Conservation (phyloP, 371 early-diverging fungal species). For the Zychaea mexicana region DNA sequence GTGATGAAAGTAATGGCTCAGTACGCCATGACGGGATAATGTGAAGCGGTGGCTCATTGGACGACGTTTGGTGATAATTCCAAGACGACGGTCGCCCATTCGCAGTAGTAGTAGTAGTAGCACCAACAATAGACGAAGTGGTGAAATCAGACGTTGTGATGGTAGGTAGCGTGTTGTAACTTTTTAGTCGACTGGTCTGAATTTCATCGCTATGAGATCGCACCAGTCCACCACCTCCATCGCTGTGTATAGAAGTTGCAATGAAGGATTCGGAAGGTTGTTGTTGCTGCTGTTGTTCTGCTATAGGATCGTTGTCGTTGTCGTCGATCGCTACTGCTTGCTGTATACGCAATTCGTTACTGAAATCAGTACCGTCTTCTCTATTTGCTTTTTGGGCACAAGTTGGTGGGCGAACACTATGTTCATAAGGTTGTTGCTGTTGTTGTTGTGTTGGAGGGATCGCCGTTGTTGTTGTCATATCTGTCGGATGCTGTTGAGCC, state of each 20-base stretch:
- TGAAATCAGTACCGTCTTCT: too few species aligned
- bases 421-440: too few species aligned
- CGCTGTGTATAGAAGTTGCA: background rate
- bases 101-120: background rate
- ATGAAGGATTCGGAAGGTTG: conserved; percentile 3
- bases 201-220: background rate
- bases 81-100: background rate
- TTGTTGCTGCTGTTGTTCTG: background rate
- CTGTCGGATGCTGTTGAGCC: too few species aligned
- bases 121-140: background rate
- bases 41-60: background rate
- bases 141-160: background rate
- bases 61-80: background rate
- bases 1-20: background rate
- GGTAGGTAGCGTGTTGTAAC: background rate
- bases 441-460: too few species aligned
- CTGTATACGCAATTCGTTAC: too few species aligned
- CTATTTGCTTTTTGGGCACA: too few species aligned
- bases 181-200: background rate
- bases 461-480: too few species aligned
- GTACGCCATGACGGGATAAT: background rate
- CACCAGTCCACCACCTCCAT: background rate
- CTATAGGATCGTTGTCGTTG: too few species aligned
- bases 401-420: too few species aligned
- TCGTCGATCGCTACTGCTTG: too few species aligned